These are phyloP conservation scores for Naganishia sp. DNA, from an alignment of 1,284 basidiomycete genomes.

Conservation along the genomic window DNA sequence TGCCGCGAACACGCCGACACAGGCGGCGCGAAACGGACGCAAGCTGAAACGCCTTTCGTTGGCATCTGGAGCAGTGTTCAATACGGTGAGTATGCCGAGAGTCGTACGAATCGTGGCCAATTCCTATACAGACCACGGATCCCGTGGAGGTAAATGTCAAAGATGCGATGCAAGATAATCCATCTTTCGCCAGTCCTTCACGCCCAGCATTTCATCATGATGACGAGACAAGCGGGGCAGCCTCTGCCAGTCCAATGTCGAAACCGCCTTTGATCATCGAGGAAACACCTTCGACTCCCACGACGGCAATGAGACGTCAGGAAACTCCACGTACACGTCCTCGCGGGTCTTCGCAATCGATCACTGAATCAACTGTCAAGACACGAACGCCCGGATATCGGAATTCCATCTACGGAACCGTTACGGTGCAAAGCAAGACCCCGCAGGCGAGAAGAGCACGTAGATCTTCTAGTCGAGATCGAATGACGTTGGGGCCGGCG, in stretches of 20 bases:
- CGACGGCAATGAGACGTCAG: not conserved
- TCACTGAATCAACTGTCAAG: not conserved
- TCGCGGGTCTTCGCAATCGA: not conserved
- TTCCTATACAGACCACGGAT: not conserved
- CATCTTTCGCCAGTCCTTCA: conserved; percentile 14
- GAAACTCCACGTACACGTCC: not conserved
- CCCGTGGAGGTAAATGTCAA: conserved; percentile 1
- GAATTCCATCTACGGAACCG: not conserved
- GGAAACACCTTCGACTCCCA: not conserved
- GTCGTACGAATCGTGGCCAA: not conserved
- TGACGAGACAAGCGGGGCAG: not conserved
- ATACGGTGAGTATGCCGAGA: not conserved
- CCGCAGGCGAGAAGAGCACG: conserved; percentile 7
- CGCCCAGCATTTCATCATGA: not conserved
- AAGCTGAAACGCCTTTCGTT: conserved; percentile 20
- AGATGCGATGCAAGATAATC: conserved; percentile 23
- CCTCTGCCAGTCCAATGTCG: not conserved
- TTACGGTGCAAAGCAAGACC: not conserved
- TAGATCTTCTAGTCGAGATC: conserved; percentile 4
- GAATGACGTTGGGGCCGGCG: conserved; percentile 1
- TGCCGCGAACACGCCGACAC: not conserved
- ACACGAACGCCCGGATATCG: conserved; percentile 13
- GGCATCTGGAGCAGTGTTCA: conserved; percentile 21
- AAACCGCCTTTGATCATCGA: not conserved
- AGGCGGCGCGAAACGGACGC: not conserved